phyloP scores from a whole-genome alignment of 2,329 filamentous ascomycete species.

The Parafenestella ontariensis region DNA sequence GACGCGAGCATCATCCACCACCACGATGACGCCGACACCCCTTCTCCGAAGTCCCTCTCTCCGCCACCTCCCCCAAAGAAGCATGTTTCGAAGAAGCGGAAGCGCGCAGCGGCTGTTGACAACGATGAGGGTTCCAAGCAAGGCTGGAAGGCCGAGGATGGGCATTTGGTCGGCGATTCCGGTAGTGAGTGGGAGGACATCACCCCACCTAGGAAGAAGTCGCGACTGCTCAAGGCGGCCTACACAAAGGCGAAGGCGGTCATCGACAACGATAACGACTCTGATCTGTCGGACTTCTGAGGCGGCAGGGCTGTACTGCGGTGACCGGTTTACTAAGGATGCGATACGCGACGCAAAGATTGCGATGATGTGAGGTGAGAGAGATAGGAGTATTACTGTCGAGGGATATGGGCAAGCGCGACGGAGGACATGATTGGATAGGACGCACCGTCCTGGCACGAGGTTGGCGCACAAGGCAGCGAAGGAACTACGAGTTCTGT shows the following conservation, averaged over 20 bases:
- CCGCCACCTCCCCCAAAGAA: background rate
- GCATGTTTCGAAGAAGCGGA: background rate
- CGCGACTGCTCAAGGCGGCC: background rate
- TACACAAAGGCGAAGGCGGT: background rate
- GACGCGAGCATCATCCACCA: background rate
- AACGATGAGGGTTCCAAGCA: background rate
- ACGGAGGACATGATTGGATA: too few relatives aligned
- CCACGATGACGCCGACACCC: too few relatives aligned
- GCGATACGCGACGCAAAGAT: too few relatives aligned
- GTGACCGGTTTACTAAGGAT: too few relatives aligned
- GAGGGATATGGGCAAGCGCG: too few relatives aligned
- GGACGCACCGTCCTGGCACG: too few relatives aligned
- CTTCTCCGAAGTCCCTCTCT: background rate
- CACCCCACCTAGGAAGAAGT: background rate
- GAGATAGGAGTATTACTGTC: too few relatives aligned
- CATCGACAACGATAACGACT: background rate
- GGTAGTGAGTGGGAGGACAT: background rate
- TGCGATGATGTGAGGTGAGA: too few relatives aligned
- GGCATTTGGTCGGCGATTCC: background rate
- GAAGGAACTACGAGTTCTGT: too few relatives aligned
- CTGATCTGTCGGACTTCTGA: background rate
- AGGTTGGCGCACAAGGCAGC: too few relatives aligned
- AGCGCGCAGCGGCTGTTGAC: background rate
- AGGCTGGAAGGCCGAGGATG: background rate
- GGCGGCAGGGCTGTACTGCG: background rate